phyloP scores from a whole-genome alignment of 176 grass and related monocot genomes.

The Triticum turgidum region DNA sequence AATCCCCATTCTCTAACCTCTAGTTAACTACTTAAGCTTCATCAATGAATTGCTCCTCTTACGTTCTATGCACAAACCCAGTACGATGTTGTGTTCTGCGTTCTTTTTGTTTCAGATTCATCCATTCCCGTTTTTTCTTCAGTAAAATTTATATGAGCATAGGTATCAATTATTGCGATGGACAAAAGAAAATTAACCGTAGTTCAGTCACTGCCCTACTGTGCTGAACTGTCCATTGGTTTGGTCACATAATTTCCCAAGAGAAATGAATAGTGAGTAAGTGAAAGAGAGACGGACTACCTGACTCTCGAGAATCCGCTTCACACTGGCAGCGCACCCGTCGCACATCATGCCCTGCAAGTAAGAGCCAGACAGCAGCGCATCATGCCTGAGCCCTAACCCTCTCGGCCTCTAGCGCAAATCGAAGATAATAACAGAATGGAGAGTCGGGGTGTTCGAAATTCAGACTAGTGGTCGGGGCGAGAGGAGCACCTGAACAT shows the following conservation, averaged over 20 bases:
- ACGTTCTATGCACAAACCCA: background rate
- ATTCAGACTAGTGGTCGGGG: background rate
- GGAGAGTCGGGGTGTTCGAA: background rate
- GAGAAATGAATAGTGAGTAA: background rate
- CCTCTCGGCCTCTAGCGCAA: background rate
- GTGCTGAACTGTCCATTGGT: background rate
- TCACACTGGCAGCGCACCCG: constrained; percentile 86
- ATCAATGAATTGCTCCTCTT: background rate
- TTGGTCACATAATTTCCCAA: background rate
- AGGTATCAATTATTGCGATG: background rate
- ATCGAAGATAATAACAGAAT: background rate
- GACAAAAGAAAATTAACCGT: background rate
- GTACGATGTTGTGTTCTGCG: background rate
- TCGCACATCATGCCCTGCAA: constrained; percentile 87
- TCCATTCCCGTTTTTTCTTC: background rate
- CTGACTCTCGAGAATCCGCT: constrained; percentile 81
- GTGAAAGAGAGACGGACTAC: constrained; percentile 31
- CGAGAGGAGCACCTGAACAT: constrained; percentile 49
- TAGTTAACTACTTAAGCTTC: background rate
- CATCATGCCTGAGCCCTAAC: background rate
- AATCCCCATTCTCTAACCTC: background rate
- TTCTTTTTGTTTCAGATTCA: background rate
- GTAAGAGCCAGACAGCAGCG: background rate
- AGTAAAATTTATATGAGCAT: background rate
- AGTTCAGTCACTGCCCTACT: background rate